These are phyloP conservation scores for Penicillium sumatraense DNA, from an alignment of 2,329 filamentous ascomycete species.

Conservation along the genomic window DNA sequence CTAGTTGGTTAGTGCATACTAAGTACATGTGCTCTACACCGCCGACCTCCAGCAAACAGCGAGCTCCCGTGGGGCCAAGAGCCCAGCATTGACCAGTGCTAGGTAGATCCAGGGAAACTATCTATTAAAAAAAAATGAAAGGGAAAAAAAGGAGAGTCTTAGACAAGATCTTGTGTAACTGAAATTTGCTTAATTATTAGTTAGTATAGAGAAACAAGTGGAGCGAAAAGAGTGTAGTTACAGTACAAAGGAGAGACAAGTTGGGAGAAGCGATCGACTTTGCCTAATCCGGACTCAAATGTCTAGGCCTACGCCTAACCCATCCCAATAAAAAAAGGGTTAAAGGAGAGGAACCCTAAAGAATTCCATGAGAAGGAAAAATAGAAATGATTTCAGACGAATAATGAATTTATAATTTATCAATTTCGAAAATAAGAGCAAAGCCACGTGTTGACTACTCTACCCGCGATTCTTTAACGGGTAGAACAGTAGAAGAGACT, in stretches of 20 bases:
- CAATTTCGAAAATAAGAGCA: not conserved
- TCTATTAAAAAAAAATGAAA: not conserved
- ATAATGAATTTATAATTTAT: no score
- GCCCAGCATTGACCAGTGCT: not conserved
- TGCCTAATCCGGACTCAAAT: no score
- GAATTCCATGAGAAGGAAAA: not conserved
- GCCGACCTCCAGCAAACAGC: not conserved
- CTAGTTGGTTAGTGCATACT: no score
- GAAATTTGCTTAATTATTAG: not conserved
- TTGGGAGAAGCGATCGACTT: no score
- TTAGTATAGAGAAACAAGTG: no score
- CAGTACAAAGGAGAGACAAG: no score
- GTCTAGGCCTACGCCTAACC: no score
- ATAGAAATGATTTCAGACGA: no score
- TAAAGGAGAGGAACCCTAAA: no score
- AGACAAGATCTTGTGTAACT: not conserved
- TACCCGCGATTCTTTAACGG: not conserved
- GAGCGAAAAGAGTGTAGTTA: no score
- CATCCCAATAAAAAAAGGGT: no score
- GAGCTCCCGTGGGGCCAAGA: conserved; percentile 1
- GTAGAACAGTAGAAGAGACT: not conserved
- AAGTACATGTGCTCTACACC: no score
- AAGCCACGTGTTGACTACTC: not conserved
- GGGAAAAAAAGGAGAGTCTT: not conserved
- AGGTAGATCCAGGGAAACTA: not conserved